Evolutionary conservation across 306 rosid genomes (phyloP), one percentile per base, ranked within the genome.

Genomic region (Vigna nakashimae): DNA sequence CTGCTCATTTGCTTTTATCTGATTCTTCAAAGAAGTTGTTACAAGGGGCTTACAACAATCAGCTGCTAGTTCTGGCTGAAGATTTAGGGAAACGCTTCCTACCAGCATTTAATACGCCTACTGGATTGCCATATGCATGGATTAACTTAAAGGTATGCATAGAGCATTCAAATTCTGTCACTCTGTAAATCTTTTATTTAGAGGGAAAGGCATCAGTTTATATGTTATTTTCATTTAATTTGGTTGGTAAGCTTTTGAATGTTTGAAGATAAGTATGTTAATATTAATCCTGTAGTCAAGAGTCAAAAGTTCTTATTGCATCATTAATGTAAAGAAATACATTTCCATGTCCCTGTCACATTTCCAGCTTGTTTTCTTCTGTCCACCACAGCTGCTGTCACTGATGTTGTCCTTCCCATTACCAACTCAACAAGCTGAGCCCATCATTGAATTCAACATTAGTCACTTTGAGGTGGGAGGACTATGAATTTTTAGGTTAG

Each of bases 91-190:
- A 85, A 52, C 96, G 98, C 60, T 86, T 95, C 56, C 75, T 95
- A 73, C 92, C 97, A 10, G 98, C 98, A 57, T 95, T 95, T 76
- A 65, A 83, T 79, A 91, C 98, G 0, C 88, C 98, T 30, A 92
- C 98, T n/a, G 98, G 98, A 75, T 81, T 95, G 89, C 98, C 98
- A 3, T 95, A 91, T 86, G 98, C 96, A 16, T 95, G 98, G 98
- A 86, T 95, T 80, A 92, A 95, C 89, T 89, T 91, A 65, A 95
- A 91, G 98, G 98, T 95, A 87, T 14, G 20, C 42, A 69, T 69
- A 71, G 24, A 67, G 50, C 74, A 26, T 43, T 64, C 74, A 20
- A 34, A 15, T 34, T 67, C 43, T 45, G 74, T 63, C 58, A 65
- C 58, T 45, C 18, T 51, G 65, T 69, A 22, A 40, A 76, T 6